Evolutionary conservation across 495 filamentous ascomycete genomes (phyloP).

Genomic region (Aspergillus bertholletiae): DNA sequence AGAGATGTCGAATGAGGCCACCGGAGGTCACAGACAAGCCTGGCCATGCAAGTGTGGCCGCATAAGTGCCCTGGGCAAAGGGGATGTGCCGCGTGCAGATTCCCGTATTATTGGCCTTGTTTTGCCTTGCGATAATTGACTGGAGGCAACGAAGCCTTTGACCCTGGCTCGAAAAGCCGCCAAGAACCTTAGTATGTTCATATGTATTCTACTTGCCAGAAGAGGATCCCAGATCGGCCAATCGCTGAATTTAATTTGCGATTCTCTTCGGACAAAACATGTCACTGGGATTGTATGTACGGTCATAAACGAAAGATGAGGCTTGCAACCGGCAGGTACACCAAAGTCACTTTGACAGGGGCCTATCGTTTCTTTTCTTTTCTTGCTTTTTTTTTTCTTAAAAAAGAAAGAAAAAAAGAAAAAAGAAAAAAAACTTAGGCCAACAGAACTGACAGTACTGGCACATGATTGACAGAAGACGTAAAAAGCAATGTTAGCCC

Average conservation of each 20-base stretch:
- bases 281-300: too few species aligned
- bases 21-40: not conserved
- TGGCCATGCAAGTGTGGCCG: conserved; percentile 1
- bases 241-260: too few species aligned
- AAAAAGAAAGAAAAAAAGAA: too few species aligned
- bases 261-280: too few species aligned
- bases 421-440: too few species aligned
- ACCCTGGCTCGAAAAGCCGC: not conserved
- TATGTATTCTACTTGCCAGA: not conserved
- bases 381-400: too few species aligned
- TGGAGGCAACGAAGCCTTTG: not conserved
- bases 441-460: too few species aligned
- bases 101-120: not conserved
- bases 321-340: too few species aligned
- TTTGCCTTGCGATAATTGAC: not conserved
- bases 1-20: not conserved
- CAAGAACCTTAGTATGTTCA: not conserved
- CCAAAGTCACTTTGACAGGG: too few species aligned
- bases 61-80: not conserved
- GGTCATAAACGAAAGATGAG: too few species aligned
- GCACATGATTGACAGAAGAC: not conserved
- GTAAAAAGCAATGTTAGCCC: not conserved
- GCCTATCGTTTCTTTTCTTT: too few species aligned
- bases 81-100: not conserved
- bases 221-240: not conserved